These are phyloP conservation scores for Paramecium sexaurelia DNA, from an alignment of 73 alveolate species.

Conservation along the genomic window DNA sequence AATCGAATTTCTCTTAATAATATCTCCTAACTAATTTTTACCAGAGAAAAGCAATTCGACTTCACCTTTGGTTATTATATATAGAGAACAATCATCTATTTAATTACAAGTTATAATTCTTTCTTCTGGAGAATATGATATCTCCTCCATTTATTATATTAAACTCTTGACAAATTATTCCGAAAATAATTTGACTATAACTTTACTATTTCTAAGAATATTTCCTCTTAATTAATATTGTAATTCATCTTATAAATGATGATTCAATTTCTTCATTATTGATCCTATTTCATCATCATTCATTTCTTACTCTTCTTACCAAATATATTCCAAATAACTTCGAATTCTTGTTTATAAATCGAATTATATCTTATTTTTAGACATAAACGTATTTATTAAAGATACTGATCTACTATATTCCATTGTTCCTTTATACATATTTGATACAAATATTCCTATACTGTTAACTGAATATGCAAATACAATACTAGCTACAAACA, in stretches of 20 bases:
- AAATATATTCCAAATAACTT: constrained; percentile 81
- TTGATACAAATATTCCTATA: constrained; percentile 82
- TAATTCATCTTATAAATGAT: constrained; percentile 74
- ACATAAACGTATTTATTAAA: constrained; percentile 77
- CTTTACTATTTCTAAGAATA: constrained; percentile 70
- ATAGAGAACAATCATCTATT: constrained; percentile 75
- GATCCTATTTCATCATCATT: constrained; percentile 79
- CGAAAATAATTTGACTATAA: constrained; percentile 72
- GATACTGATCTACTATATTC: constrained; percentile 79
- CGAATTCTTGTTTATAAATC: constrained; percentile 77
- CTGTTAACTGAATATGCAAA: constrained; percentile 87
- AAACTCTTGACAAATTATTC: constrained; percentile 69
- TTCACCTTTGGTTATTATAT: constrained; percentile 78
- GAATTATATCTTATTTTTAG: constrained; percentile 74
- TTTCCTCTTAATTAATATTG: constrained; percentile 74
- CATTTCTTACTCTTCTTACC: constrained; percentile 75
- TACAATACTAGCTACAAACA: constrained; percentile 84
- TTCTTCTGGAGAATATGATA: constrained; percentile 83
- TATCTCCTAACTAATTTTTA: constrained; percentile 53
- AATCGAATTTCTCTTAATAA: constrained; percentile 50
- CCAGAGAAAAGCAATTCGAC: constrained; percentile 75
- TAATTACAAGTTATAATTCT: constrained; percentile 74
- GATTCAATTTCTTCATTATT: constrained; percentile 75
- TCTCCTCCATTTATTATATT: constrained; percentile 66
- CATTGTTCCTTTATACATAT: constrained; percentile 69